Evolutionary conservation across 345 rosid species (phyloP), one percentile per base, ranked within the genome.

Genomic region (Microthlaspi erraticum): DNA sequence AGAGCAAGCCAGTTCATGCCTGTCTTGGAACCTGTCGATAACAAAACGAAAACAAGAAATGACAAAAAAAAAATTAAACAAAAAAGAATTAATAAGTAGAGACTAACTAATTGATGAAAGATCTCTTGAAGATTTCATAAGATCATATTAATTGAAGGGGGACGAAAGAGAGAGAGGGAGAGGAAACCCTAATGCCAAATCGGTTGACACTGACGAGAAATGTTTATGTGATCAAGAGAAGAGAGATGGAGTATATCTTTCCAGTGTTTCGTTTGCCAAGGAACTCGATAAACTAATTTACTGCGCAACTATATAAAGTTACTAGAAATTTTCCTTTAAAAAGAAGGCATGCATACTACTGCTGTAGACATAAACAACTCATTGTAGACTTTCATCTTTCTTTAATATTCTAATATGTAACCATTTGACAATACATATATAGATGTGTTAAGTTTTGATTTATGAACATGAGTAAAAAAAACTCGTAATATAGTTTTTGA

Each of bases 21-120:
- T 81, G 73, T 83, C 89, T 89, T 60, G 92, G 82, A 84, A 92
- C 91, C 98, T 89, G 91, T 44, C 56, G 19, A 76, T 70, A 57
- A 20, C 76, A 41, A 70, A 49, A 70, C 66, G 12, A 57, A 62
- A 45, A 61, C 29, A 60, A 38, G 51, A 75, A 14, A 55, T 69
- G 48, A 69, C 66, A 48, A 55, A 37, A 17, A 2, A 7, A 20
- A 50, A 26, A 20, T 5, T 18, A 33, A 18, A 6, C 3, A 41
- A 39, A 48, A 39, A 79, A 73, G 9, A 70, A 55, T 58, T 56
- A 41, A 26, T 26, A 26, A 26, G 4, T 19, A 43, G 29, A 38
- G 50, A 55, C 50, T 18, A 43, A 43, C 49, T 51, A 41, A 55
- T 70, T 68, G 38, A 48, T 64, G 44, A 44, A 32, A 77, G 48